Evolutionary conservation across 2,329 filamentous ascomycete species (phyloP).

Genomic region (Penicillium sp.): DNA sequence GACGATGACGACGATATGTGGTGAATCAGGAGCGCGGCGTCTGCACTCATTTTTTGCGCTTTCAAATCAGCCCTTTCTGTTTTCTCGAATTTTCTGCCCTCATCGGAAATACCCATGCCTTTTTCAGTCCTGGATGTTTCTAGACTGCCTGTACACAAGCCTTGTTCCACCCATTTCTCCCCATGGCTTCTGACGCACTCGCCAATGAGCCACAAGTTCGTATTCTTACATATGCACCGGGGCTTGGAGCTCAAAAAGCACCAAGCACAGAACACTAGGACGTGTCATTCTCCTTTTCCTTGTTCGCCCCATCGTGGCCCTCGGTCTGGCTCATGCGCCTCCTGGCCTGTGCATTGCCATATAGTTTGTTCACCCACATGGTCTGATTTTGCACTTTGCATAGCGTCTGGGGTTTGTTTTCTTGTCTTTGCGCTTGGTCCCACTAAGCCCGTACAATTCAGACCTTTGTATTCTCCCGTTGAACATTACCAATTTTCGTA

Average conservation of each 20-base stretch:
- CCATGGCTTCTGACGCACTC: not conserved
- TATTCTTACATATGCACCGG: slow-evolving; percentile 3
- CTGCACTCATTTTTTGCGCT: slow-evolving; percentile 17
- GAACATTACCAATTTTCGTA: slow-evolving; percentile 2
- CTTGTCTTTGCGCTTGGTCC: slow-evolving; percentile 12
- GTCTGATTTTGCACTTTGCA: slow-evolving; percentile 35
- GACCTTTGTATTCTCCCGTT: slow-evolving; percentile 15
- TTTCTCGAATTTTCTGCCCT: slow-evolving; percentile 22
- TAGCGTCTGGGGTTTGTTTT: slow-evolving; percentile 37
- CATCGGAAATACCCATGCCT: slow-evolving; percentile 33
- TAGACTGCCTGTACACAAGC: slow-evolving; percentile 30
- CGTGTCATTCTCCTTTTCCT: not conserved
- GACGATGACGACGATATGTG: slow-evolving; percentile 51
- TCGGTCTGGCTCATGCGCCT: slow-evolving; percentile 1
- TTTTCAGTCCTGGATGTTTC: slow-evolving; percentile 25
- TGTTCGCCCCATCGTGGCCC: not conserved
- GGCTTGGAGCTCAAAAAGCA: not conserved
- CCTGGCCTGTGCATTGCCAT: slow-evolving; percentile 17
- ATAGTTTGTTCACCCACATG: slow-evolving; percentile 22
- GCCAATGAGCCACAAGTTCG: not conserved
- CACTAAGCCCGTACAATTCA: slow-evolving; percentile 5
- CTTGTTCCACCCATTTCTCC: not conserved
- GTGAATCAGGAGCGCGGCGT: slow-evolving; percentile 35
- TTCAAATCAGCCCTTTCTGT: slow-evolving; percentile 20
- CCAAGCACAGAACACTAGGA: not conserved